Conservation (phyloP, 495 filamentous ascomycete genomes). For the Neurospora intermedia region DNA sequence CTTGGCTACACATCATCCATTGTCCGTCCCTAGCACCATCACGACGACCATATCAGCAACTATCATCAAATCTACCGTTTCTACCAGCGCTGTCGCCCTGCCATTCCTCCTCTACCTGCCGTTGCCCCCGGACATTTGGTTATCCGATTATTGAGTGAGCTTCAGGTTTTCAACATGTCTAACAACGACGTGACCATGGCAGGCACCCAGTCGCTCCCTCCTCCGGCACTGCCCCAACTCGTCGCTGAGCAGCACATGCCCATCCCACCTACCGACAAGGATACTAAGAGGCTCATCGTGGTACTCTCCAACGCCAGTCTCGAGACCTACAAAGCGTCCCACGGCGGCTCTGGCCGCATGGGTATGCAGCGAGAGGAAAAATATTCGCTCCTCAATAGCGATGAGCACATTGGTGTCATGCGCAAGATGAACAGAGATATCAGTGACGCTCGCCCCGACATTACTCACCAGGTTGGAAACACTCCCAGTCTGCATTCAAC, state of each 20-base stretch:
- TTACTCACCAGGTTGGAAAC: constrained; percentile 83
- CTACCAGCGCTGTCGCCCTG: not conserved
- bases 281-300: constrained; percentile 82
- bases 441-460: constrained; percentile 93
- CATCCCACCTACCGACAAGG: constrained; percentile 75
- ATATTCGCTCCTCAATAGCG: constrained; percentile 92
- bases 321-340: constrained; percentile 86
- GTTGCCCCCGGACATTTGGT: not conserved
- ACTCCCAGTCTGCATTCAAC: constrained; percentile 26
- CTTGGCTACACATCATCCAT: not conserved
- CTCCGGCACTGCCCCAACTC: constrained; percentile 78
- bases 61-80: not conserved
- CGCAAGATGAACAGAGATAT: constrained; percentile 99
- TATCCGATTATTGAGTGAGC: not conserved
- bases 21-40: not conserved
- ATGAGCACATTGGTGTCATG: constrained; percentile 98
- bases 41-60: not conserved
- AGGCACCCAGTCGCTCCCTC: constrained; percentile 86
- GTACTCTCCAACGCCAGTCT: constrained; percentile 95
- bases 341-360: constrained; percentile 50
- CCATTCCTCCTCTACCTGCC: not conserved
- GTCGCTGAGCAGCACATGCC: constrained; percentile 86
- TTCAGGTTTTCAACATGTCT: constrained; percentile 11
- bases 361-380: constrained; percentile 74
- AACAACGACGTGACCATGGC: constrained; percentile 14